Base-by-base conservation (phyloP, 1,284 basidiomycete species). In the Cutaneotrichosporon daszewskae region DNA sequence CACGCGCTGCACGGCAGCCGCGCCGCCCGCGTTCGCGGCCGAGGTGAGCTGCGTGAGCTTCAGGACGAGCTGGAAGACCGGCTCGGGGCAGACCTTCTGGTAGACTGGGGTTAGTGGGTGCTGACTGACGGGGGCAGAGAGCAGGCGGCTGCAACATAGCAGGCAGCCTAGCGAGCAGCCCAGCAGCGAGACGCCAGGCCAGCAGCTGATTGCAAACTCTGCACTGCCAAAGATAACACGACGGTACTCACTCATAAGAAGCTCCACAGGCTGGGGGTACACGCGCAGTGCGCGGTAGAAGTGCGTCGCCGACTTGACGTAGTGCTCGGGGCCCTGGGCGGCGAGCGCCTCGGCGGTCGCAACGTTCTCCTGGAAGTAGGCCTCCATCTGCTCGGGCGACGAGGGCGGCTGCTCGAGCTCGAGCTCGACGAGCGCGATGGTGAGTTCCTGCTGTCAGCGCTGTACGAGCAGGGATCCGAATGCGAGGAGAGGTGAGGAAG, bases 211-310 rank as follows among this genome's bases (percentile, higher is more conserved):
- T n/a, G n/a, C n/a, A n/a, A n/a, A n/a, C n/a, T n/a, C n/a, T n/a
- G n/a, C n/a, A n/a, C n/a, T n/a, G n/a, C n/a, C n/a, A n/a, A 22
- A 22, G 16, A n/a, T 9, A 18, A 10, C 5, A 14, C 29, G 17
- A 20, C 17, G 13, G 13, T 11, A 62, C 71, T 57, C 34, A 72
- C 69, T 88, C 68, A 83, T 79, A 58, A 94, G 83, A 54, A 96
- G 80, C 69, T 96, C 91, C 33, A 90, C 80, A 10, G 90, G 89
- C 37, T 85, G 81, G 45, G 92, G 94, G 75, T 97, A 98, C 34
- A 95, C 91, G 47, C 87, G 81, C 52, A 97, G 80, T 5, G 90
- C 94, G 48, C 87, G 81, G 79, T 84, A 97, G 79, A 97, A 97
- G 42, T 84, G 81, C 62, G 87, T 74, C 22, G 95, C 91, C 7